A percentile compares a stretch with the other conserved stretches of the same genome.
Evolutionary conservation across 768 basidiomycete genomes (phyloP).

Genomic region (Cantharellus cinnabarinus): DNA sequence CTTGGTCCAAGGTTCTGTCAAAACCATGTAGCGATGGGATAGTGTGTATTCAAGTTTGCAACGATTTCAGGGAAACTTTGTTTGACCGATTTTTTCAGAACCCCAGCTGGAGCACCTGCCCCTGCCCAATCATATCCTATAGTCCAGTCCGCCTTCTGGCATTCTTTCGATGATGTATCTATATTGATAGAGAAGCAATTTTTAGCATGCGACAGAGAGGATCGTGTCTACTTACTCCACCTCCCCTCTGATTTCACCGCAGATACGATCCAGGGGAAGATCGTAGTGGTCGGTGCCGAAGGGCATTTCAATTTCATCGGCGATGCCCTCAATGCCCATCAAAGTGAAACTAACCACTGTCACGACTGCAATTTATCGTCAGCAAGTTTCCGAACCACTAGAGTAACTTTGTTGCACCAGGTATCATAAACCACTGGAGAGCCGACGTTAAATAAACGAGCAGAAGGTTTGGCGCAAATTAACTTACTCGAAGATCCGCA

Average conservation of each 20-base stretch:
- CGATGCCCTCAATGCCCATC: conserved; percentile 91
- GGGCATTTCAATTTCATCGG: conserved; percentile 87
- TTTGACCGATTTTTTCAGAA: not conserved
- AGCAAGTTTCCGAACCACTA: not conserved
- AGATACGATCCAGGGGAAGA: conserved; percentile 26
- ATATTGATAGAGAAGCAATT: not conserved
- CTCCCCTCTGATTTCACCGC: not conserved
- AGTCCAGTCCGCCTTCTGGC: not conserved
- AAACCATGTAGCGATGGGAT: too few species aligned
- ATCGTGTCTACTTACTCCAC: not conserved
- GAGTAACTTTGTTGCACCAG: conserved; percentile 47
- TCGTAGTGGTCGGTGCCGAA: conserved; percentile 59
- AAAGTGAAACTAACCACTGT: conserved; percentile 59
- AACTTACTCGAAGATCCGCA: conserved; percentile 33
- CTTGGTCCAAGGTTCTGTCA: too few species aligned
- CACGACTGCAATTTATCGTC: conserved; percentile 6
- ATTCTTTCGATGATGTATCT: not conserved
- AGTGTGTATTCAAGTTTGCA: not conserved
- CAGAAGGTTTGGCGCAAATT: conserved; percentile 30
- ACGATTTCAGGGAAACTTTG: not conserved
- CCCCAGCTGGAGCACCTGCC: not conserved
- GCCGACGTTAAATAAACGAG: not conserved
- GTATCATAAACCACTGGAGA: conserved; percentile 46
- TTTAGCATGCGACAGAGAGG: not conserved
- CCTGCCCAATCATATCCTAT: not conserved